Evolutionary conservation across 2,329 filamentous ascomycete genomes (phyloP), one percentile per base, ranked within the genome.

Genomic region (Coniochaeta sp.): DNA sequence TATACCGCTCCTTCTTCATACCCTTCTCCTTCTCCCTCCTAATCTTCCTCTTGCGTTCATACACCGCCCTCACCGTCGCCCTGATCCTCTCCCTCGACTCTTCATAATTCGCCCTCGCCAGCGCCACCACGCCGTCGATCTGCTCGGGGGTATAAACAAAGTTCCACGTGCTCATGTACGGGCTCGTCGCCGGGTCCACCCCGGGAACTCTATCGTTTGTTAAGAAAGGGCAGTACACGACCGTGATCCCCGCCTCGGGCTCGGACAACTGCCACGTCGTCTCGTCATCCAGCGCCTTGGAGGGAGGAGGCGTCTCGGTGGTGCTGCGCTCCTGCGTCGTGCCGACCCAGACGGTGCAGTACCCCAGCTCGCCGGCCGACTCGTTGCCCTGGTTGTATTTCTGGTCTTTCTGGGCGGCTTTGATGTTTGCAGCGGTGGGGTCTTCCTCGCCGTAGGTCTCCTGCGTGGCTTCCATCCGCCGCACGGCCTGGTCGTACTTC

Each of bases 91-190:
- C 87, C 48, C 81, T 81, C 1, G 92, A 91, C 65, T 95, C 89
- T 6, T 81, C 76, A 59, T 90, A 99, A 67, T 99, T 99, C 10
- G 89, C 89, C 51, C 83, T 78, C 1, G 94, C 91, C 26, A 99
- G 77, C 5, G 79, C 77, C 2, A 96, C 86, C 0, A 95, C 90
- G 24, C 82, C 81, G 60, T 97, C 91, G 50, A 99, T 84, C 67
- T 99, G 86, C 52, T 94, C 85, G 0, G 91, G 86, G 2, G 88
- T 95, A 67, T 97, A 99, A 27, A 96, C 85, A 65, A 97, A 97
- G 65, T 99, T 99, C 94, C 94, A 99, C 0, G 94, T 99, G 59
- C 84, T 89, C 74, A 97, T 83, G 68, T 91, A 97, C 54, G 96
- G 90, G 50, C 82, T 87, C 2, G 79, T 81, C 22, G 85, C 83